These are phyloP conservation scores for Camelina laxa DNA, from an alignment of 345 rosid species.

Conservation along the genomic window DNA sequence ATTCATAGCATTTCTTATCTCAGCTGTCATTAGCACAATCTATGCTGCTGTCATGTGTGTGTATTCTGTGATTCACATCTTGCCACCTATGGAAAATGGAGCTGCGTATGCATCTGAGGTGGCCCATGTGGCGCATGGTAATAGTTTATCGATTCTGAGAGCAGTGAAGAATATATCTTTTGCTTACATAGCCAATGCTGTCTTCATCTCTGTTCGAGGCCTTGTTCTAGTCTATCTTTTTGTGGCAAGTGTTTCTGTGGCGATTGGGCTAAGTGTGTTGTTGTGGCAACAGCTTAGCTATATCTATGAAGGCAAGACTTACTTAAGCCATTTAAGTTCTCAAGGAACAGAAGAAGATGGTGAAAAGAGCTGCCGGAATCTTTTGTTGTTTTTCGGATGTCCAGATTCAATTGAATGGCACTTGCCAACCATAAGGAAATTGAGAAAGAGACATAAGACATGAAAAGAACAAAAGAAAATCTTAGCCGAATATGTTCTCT, in stretches of 20 bases:
- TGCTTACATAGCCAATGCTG: slow-evolving; percentile 58
- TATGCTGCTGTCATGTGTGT: slow-evolving; percentile 56
- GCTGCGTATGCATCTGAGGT: slow-evolving; percentile 31
- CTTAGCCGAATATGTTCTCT: background rate
- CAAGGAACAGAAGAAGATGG: slow-evolving; percentile 54
- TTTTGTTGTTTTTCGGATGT: slow-evolving; percentile 74
- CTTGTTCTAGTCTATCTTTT: slow-evolving; percentile 77
- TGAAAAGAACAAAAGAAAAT: slow-evolving; percentile 38
- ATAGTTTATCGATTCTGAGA: slow-evolving; percentile 44
- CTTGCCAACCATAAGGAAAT: slow-evolving; percentile 52
- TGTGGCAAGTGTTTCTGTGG: slow-evolving; percentile 69
- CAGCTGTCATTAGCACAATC: slow-evolving; percentile 58
- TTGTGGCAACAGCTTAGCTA: slow-evolving; percentile 86
- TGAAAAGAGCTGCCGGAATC: slow-evolving; percentile 66
- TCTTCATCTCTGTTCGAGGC: slow-evolving; percentile 65
- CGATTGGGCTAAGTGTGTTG: slow-evolving; percentile 71
- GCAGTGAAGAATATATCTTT: slow-evolving; percentile 54
- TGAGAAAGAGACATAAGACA: slow-evolving; percentile 64
- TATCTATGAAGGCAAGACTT: slow-evolving; percentile 80
- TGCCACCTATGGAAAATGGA: slow-evolving; percentile 55
- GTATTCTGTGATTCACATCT: slow-evolving; percentile 52
- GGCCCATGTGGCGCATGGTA: slow-evolving; percentile 28
- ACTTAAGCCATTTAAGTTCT: slow-evolving; percentile 67
- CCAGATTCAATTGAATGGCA: slow-evolving; percentile 57
- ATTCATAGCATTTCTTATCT: slow-evolving; percentile 70